phyloP scores from a whole-genome alignment of 2,329 filamentous ascomycete genomes.

The Magnaporthiopsis rhizophila region DNA sequence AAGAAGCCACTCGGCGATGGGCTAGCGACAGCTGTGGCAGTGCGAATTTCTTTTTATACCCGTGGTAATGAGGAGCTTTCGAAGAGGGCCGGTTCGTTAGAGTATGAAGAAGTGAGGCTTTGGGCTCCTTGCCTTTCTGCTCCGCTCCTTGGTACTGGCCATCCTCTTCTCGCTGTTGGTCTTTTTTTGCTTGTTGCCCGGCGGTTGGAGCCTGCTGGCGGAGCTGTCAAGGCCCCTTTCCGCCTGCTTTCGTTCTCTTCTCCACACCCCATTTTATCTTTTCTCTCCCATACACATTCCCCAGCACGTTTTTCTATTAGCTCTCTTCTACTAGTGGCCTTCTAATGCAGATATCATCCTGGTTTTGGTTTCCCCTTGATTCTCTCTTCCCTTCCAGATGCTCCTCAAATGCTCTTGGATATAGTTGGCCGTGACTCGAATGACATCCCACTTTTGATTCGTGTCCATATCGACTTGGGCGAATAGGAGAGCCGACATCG shows the following conservation, averaged over 20 bases:
- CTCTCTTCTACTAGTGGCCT: conserved; percentile 47
- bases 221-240: neutral
- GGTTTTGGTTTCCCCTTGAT: conserved; percentile 51
- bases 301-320: conserved; percentile 12
- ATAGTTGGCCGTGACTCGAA: too few species aligned
- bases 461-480: too few species aligned
- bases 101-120: neutral
- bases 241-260: conserved; percentile 4
- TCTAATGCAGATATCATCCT: conserved; percentile 52
- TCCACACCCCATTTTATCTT: neutral
- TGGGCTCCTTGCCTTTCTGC: neutral
- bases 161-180: neutral
- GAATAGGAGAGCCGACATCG: too few species aligned
- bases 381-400: neutral
- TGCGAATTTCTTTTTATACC: conserved; percentile 7
- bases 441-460: too few species aligned
- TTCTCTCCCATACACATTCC: conserved; percentile 2
- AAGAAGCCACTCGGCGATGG: neutral
- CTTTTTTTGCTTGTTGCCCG: neutral
- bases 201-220: neutral
- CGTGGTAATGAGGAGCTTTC: conserved; percentile 4
- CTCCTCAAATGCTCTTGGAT: too few species aligned
- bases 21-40: conserved; percentile 1
- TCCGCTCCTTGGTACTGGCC: neutral
- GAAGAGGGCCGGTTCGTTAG: too few species aligned